Percentiles rank a stretch among this genome's conserved stretches.
Evolutionary conservation across 768 basidiomycete species (phyloP).

Genomic region (Boletellus ananas): DNA sequence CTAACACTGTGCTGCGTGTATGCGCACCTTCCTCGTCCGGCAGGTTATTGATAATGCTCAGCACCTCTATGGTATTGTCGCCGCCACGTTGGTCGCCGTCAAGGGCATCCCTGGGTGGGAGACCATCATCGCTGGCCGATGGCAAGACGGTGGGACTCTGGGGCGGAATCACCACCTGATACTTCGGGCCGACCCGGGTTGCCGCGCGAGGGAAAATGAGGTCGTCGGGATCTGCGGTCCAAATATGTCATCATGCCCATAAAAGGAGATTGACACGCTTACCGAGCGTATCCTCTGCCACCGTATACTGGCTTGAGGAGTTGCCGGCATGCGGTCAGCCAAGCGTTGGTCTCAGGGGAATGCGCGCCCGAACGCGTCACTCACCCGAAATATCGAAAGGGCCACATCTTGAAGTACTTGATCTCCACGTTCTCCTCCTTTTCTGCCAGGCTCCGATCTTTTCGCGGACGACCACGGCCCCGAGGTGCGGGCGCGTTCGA

Average conservation of each 20-base stretch:
- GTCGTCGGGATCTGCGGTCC: slow-evolving; percentile 82
- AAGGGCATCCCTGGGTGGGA: slow-evolving; percentile 1
- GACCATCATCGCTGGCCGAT: slow-evolving; percentile 22
- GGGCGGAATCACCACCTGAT: slow-evolving; percentile 61
- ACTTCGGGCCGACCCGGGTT: slow-evolving; percentile 86
- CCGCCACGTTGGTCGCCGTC: slow-evolving; percentile 57
- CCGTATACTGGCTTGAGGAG: slow-evolving; percentile 69
- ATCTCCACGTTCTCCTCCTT: slow-evolving; percentile 73
- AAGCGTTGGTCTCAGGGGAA: neutral
- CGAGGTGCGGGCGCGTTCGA: slow-evolving; percentile 70
- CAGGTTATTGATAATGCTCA: slow-evolving; percentile 62
- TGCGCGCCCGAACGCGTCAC: slow-evolving; percentile 23
- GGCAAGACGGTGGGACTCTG: slow-evolving; percentile 34
- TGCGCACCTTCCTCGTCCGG: slow-evolving; percentile 64
- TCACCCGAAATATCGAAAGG: slow-evolving; percentile 95
- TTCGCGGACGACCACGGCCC: slow-evolving; percentile 73
- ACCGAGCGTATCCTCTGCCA: slow-evolving; percentile 91
- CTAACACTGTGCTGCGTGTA: slow-evolving; percentile 13
- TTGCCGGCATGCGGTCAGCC: slow-evolving; percentile 14
- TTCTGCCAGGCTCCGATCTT: slow-evolving; percentile 69
- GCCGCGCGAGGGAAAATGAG: slow-evolving; percentile 93
- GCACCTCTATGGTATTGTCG: slow-evolving; percentile 69
- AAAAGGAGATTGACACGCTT: slow-evolving; percentile 24
- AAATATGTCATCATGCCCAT: slow-evolving; percentile 23
- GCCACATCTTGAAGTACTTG: slow-evolving; percentile 89